Conservation (phyloP, 208 protist species). For the Acanthamoeba sp. region DNA sequence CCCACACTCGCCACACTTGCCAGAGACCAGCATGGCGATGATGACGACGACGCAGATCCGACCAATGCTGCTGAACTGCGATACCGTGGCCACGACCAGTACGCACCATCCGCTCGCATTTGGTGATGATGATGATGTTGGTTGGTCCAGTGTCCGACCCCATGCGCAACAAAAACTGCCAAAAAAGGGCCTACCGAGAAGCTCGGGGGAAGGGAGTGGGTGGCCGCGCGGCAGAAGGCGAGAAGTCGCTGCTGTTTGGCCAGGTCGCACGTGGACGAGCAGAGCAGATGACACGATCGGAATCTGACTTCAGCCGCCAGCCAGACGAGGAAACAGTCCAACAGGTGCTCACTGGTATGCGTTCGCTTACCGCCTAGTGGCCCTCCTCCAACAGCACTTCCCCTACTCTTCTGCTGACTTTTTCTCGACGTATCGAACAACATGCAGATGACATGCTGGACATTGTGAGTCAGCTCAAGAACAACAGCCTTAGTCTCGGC, state of each 20-base stretch:
- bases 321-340: neutral
- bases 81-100: neutral
- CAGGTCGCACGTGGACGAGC: neutral
- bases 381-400: neutral
- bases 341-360: neutral
- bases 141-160: too few species aligned
- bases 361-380: too few species aligned
- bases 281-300: neutral
- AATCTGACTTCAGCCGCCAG: neutral
- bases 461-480: constrained; percentile 30
- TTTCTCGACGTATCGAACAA: too few species aligned
- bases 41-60: neutral
- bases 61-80: neutral
- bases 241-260: neutral
- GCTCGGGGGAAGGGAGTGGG: neutral
- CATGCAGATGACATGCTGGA: constrained; percentile 48
- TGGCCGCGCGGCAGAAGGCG: neutral
- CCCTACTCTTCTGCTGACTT: neutral
- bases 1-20: neutral
- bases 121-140: neutral
- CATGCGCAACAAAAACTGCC: too few species aligned
- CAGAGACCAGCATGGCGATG: neutral
- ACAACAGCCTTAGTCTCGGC: constrained; percentile 26
- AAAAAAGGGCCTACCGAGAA: too few species aligned
- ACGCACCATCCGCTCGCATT: neutral